Evolutionary conservation across 306 rosid species (phyloP).

Genomic region (Rosa rugosa): DNA sequence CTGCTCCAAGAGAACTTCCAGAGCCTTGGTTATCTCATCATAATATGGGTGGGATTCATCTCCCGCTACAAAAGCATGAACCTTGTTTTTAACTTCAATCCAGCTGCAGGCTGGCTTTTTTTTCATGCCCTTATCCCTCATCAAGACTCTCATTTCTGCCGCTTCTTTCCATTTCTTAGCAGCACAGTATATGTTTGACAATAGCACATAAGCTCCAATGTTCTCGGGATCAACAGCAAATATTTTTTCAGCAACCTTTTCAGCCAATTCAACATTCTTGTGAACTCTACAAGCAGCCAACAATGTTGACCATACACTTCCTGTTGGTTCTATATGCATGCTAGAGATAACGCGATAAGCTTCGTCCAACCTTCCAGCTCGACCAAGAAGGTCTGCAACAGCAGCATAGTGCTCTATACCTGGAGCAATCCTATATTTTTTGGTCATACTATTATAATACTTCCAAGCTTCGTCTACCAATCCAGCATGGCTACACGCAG

Average conservation of each 20-base stretch:
- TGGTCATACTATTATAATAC: slow-evolving; percentile 59
- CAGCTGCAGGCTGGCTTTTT: slow-evolving; percentile 92
- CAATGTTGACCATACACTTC: slow-evolving; percentile 80
- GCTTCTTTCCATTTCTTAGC: slow-evolving; percentile 83
- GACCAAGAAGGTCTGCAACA: slow-evolving; percentile 82
- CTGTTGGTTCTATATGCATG: slow-evolving; percentile 61
- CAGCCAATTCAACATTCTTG: slow-evolving; percentile 76
- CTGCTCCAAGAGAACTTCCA: slow-evolving; percentile 59
- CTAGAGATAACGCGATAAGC: slow-evolving; percentile 63
- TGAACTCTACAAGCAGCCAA: slow-evolving; percentile 88
- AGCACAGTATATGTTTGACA: slow-evolving; percentile 74
- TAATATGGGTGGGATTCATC: slow-evolving; percentile 74
- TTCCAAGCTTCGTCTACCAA: slow-evolving; percentile 75
- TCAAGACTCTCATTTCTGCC: slow-evolving; percentile 54
- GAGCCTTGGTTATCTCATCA: slow-evolving; percentile 54
- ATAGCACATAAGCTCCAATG: slow-evolving; percentile 61
- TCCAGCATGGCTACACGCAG: slow-evolving; percentile 89
- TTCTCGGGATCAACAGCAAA: slow-evolving; percentile 61
- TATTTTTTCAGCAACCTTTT: slow-evolving; percentile 62
- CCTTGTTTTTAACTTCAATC: slow-evolving; percentile 72
- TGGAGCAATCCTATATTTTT: slow-evolving; percentile 56
- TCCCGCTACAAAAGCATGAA: slow-evolving; percentile 74
- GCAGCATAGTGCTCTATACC: slow-evolving; percentile 87
- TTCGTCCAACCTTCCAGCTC: slow-evolving; percentile 82
- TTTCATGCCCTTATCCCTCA: slow-evolving; percentile 66